Conservation (phyloP, 176 grass and related monocot species). For the Rhynchospora pubera region DNA sequence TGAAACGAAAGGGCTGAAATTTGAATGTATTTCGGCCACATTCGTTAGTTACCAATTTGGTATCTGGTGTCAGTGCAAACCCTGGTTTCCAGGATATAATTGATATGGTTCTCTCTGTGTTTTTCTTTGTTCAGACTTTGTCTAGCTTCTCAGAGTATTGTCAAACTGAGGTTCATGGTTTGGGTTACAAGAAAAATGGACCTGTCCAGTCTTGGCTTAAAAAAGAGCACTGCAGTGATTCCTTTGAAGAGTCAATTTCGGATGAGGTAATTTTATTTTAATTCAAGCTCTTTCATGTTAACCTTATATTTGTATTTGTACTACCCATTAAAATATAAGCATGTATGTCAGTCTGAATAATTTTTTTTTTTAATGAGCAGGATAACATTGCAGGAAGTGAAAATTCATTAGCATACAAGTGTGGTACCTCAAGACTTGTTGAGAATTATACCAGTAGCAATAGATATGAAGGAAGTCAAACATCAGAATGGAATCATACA, state of each 20-base stretch:
- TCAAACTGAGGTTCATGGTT: not conserved
- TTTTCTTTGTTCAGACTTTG: not conserved
- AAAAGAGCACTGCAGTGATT: constrained; percentile 10
- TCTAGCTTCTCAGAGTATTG: not conserved
- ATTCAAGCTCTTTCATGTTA: not conserved
- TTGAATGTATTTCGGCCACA: not conserved
- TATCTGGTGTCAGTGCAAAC: not conserved
- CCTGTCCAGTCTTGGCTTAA: not conserved
- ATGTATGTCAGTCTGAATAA: not conserved
- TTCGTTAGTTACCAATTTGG: not conserved
- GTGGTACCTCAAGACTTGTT: not conserved
- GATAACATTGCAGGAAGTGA: constrained; percentile 9
- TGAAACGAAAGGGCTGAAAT: not conserved
- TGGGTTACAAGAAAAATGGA: not conserved
- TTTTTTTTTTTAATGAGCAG: not conserved
- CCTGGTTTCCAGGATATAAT: not conserved
- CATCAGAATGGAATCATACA: constrained; percentile 14
- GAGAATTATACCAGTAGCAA: constrained; percentile 7
- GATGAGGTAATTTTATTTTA: constrained; percentile 4
- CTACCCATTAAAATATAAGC: not conserved
- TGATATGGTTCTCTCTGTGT: not conserved
- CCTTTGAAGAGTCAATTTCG: constrained; percentile 21
- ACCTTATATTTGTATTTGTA: not conserved
- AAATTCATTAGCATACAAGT: constrained; percentile 13
- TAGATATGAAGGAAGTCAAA: constrained; percentile 1